Conservation (phyloP, 352 stramenopile species). For the Nothophytophthora sp. region DNA sequence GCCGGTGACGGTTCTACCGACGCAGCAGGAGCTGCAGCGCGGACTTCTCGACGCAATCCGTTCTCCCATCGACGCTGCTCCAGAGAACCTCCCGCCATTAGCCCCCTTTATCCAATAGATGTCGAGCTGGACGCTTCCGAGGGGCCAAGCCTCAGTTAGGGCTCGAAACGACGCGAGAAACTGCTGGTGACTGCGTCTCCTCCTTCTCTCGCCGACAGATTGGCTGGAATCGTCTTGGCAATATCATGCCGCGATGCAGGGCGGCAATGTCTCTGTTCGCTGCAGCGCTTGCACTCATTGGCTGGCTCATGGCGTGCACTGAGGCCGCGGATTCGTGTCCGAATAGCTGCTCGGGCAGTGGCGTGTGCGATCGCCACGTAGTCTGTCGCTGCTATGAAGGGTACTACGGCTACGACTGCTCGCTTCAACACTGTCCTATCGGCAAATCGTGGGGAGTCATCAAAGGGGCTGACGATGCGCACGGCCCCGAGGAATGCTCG, state of each 20-base stretch:
- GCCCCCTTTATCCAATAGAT: background rate
- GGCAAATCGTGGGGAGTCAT: constrained; percentile 62
- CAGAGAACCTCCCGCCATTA: constrained; percentile 13
- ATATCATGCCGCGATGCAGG: constrained; percentile 6
- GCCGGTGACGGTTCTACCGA: background rate
- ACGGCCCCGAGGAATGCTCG: constrained; percentile 52
- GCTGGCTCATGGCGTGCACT: background rate
- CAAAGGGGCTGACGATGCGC: constrained; percentile 41
- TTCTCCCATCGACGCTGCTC: constrained; percentile 18
- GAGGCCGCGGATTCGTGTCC: constrained; percentile 36
- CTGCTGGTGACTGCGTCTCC: constrained; percentile 1
- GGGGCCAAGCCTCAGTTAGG: no score
- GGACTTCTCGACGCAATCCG: constrained; percentile 2
- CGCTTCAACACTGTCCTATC: constrained; percentile 40
- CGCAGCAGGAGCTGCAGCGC: background rate
- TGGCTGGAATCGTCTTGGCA: background rate
- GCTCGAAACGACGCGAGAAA: constrained; percentile 28
- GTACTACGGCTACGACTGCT: constrained; percentile 73
- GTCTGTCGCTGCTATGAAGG: constrained; percentile 57
- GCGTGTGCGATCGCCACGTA: constrained; percentile 55
- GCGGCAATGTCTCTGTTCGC: background rate
- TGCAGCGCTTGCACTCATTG: background rate
- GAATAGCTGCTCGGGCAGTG: constrained; percentile 59
- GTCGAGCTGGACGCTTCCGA: background rate
- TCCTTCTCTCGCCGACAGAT: background rate